These are phyloP conservation scores for Sporothrix brunneoviolacea DNA, from an alignment of 2,329 filamentous ascomycete genomes.

Conservation along the genomic window DNA sequence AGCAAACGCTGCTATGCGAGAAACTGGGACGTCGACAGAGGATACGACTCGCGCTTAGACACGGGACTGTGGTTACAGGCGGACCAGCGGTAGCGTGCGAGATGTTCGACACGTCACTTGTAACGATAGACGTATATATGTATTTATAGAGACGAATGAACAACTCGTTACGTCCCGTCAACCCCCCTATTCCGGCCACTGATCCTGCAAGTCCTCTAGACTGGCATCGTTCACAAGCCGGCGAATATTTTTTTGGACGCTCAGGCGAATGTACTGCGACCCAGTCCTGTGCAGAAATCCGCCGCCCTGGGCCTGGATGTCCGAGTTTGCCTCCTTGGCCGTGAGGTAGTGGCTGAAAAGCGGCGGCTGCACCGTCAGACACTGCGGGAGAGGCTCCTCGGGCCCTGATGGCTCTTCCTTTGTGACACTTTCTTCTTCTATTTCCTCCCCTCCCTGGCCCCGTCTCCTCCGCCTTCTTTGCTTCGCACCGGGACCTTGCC, in stretches of 20 bases:
- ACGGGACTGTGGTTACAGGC: background rate
- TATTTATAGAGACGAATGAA: background rate
- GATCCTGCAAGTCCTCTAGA: slow-evolving; percentile 17
- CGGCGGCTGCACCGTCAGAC: slow-evolving; percentile 26
- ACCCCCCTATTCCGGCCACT: slow-evolving; percentile 19
- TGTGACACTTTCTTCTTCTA: background rate
- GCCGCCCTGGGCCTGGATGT: slow-evolving; percentile 24
- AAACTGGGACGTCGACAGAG: background rate
- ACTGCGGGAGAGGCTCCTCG: slow-evolving; percentile 14
- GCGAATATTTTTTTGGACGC: slow-evolving; percentile 24
- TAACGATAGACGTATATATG: background rate
- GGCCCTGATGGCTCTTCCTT: too few species aligned
- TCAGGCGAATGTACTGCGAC: slow-evolving; percentile 25
- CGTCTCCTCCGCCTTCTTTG: background rate
- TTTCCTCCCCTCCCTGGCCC: background rate
- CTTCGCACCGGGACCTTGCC: background rate
- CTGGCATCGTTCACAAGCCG: slow-evolving; percentile 18
- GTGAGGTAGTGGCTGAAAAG: slow-evolving; percentile 24
- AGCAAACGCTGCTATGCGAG: background rate
- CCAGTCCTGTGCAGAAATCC: slow-evolving; percentile 22
- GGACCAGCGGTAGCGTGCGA: background rate
- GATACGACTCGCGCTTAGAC: background rate
- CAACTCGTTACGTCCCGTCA: too few species aligned
- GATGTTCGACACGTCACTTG: background rate
- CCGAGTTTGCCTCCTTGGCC: slow-evolving; percentile 21